Percentiles rank a stretch among this genome's conserved stretches.
Evolutionary conservation across 1,284 basidiomycete species (phyloP).

Genomic region (Ganoderma lucidum): DNA sequence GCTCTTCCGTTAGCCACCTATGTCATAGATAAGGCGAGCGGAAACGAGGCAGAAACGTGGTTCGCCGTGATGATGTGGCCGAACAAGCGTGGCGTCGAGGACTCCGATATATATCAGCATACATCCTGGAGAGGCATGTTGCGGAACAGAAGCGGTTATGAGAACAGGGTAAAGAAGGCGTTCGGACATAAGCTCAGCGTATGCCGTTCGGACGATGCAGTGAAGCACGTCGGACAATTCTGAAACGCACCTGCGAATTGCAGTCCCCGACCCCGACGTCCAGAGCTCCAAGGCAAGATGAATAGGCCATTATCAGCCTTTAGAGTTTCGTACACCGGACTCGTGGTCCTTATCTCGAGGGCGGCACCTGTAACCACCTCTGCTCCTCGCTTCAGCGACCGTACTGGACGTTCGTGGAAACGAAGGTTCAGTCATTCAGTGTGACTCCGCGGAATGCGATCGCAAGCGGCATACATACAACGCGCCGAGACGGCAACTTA

Average conservation of each 20-base stretch:
- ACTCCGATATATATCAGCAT: not conserved
- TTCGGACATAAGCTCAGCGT: not conserved
- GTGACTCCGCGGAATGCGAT: not conserved
- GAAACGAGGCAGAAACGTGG: conserved; percentile 1
- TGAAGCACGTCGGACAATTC: not conserved
- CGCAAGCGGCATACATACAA: not conserved
- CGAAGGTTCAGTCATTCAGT: not conserved
- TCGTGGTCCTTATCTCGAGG: conserved; percentile 1
- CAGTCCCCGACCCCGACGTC: not conserved
- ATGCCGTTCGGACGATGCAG: not conserved
- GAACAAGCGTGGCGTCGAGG: not conserved
- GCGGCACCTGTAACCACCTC: conserved; percentile 1
- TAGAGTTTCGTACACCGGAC: not conserved
- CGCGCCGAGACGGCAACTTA: conserved; percentile 1
- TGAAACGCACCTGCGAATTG: not conserved
- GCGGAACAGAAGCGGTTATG: not conserved
- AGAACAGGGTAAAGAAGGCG: not conserved
- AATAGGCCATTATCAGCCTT: not conserved
- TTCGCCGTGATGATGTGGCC: not conserved
- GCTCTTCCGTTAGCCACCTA: not conserved
- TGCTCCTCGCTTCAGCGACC: conserved; percentile 3
- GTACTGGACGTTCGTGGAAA: conserved; percentile 9
- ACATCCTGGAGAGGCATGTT: not conserved
- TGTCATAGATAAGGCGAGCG: conserved; percentile 25
- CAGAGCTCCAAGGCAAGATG: not conserved